Evolutionary conservation across 768 basidiomycete genomes (phyloP).

Genomic region (Amanita phalloides): DNA sequence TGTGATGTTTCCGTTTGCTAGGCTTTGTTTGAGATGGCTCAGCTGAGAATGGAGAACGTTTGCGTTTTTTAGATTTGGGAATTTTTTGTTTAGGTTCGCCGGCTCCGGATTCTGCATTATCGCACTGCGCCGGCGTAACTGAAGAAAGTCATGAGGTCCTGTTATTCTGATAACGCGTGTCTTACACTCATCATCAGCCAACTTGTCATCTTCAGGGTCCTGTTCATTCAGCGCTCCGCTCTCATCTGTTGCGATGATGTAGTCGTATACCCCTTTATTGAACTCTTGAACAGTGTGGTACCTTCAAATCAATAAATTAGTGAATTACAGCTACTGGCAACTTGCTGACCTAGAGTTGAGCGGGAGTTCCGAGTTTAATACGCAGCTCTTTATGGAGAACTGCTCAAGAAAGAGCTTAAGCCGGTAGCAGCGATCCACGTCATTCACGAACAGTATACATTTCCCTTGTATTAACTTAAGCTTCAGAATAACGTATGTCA

Average conservation of each 20-base stretch:
- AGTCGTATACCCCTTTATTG: conserved; percentile 96
- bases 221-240: conserved; percentile 43
- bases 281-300: conserved; percentile 98
- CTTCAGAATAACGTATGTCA: conserved; percentile 93
- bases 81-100: conserved; percentile 10
- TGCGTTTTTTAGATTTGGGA: conserved; percentile 39
- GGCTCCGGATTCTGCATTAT: conserved; percentile 14
- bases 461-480: conserved; percentile 93
- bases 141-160: neutral
- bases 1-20: conserved; percentile 42
- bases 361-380: conserved; percentile 92
- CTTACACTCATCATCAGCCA: conserved; percentile 20
- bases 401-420: conserved; percentile 98
- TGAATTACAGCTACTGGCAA: neutral
- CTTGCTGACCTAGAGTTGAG: conserved; percentile 70
- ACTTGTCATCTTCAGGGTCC: conserved; percentile 26
- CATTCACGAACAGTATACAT: conserved; percentile 94
- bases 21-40: conserved; percentile 27
- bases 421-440: conserved; percentile 89
- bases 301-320: conserved; percentile 24
- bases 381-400: conserved; percentile 93
- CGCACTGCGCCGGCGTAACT: conserved; percentile 51
- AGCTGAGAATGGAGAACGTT: conserved; percentile 30
- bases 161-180: neutral
- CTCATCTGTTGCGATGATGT: conserved; percentile 97